phyloP scores from a whole-genome alignment of 495 filamentous ascomycete genomes.

The Penicillium canariense region DNA sequence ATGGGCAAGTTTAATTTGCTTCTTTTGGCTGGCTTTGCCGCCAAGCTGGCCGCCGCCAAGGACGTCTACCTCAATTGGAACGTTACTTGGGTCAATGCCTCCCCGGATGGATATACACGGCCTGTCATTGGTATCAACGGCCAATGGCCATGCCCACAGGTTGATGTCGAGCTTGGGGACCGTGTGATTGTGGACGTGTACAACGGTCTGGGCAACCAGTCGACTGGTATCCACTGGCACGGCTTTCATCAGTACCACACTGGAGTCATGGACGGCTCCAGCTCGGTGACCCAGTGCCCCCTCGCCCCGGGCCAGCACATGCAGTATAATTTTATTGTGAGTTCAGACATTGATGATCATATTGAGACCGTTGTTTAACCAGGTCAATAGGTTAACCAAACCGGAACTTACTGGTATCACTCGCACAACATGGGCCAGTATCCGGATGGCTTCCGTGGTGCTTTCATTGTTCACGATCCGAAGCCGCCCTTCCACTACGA shows the following conservation, averaged over 20 bases:
- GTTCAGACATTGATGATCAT: slow-evolving; percentile 23
- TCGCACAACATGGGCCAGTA: slow-evolving; percentile 72
- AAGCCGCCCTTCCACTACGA: slow-evolving; percentile 64
- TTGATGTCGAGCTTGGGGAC: slow-evolving; percentile 70
- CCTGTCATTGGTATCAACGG: slow-evolving; percentile 80
- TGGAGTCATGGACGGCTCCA: slow-evolving; percentile 61
- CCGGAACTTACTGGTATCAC: slow-evolving; percentile 87
- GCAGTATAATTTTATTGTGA: slow-evolving; percentile 74
- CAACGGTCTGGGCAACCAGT: slow-evolving; percentile 72
- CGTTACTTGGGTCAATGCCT: slow-evolving; percentile 75
- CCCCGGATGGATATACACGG: slow-evolving; percentile 72
- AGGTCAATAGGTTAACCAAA: slow-evolving; percentile 59
- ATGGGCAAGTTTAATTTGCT: slow-evolving; percentile 27
- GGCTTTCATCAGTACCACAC: slow-evolving; percentile 63
- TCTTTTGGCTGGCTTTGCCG: slow-evolving; percentile 22
- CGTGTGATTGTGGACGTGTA: slow-evolving; percentile 68
- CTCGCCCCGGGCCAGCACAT: slow-evolving; percentile 56
- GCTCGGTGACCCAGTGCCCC: slow-evolving; percentile 65
- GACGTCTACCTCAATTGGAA: slow-evolving; percentile 60
- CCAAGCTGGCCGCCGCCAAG: slow-evolving; percentile 28
- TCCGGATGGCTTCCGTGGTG: slow-evolving; percentile 72
- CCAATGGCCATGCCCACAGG: slow-evolving; percentile 71
- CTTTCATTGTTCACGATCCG: slow-evolving; percentile 72
- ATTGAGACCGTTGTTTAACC: slow-evolving; percentile 11
- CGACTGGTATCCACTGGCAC: slow-evolving; percentile 70